A percentile compares a stretch with the other conserved stretches of the same genome.
Conservation (phyloP, 768 basidiomycete genomes). For the Hygrophorus pudorinus region DNA sequence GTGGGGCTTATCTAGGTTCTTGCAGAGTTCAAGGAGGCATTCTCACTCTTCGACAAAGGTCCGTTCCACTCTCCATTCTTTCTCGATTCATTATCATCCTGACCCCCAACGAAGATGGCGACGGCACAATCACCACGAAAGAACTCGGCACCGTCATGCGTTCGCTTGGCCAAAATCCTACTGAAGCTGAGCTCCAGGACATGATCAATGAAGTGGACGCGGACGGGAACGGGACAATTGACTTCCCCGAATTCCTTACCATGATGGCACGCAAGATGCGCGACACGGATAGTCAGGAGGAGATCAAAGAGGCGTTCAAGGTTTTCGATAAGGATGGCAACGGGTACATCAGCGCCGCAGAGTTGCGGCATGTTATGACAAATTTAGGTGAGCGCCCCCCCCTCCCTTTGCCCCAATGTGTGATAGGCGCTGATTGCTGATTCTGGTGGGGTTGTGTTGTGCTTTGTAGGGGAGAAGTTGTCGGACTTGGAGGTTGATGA, state of each 20-base stretch:
- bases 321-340: conserved; percentile 27
- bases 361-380: conserved; percentile 20
- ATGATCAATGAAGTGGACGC: conserved; percentile 73
- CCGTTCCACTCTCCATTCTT: conserved; percentile 13
- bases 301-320: conserved; percentile 94
- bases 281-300: conserved; percentile 88
- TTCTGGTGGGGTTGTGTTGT: too few relatives aligned
- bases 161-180: conserved; percentile 86
- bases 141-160: conserved; percentile 94
- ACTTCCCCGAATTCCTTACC: conserved; percentile 74
- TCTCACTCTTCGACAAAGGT: conserved; percentile 97
- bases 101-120: conserved; percentile 51
- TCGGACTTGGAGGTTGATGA: conserved; percentile 23
- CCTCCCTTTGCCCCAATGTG: neutral
- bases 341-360: conserved; percentile 17
- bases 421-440: neutral
- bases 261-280: conserved; percentile 88
- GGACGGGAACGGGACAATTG: conserved; percentile 82
- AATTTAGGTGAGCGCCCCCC: conserved; percentile 13
- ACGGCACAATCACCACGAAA: conserved; percentile 85
- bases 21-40: conserved; percentile 97
- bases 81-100: neutral
- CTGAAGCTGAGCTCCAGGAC: conserved; percentile 84
- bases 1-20: neutral
- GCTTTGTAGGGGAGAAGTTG: conserved; percentile 19